Conservation (phyloP, 352 stramenopile species). For the Peronospora destructor region DNA sequence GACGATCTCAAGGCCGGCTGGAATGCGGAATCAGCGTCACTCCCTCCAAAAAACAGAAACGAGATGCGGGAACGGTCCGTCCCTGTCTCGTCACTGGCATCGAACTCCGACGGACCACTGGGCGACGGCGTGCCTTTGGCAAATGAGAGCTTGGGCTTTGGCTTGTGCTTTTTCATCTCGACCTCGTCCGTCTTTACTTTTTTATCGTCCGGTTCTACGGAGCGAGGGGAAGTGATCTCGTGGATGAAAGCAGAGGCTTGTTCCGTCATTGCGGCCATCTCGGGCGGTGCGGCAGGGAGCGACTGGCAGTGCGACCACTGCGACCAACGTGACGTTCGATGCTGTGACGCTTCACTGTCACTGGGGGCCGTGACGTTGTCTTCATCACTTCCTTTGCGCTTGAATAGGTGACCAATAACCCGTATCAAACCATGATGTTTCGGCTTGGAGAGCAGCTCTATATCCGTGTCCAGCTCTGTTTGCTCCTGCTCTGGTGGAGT, state of each 20-base stretch:
- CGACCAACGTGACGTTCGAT: conserved; percentile 27
- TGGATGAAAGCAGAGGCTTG: conserved; percentile 9
- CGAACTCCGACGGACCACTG: conserved; percentile 26
- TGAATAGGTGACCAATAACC: conserved; percentile 43
- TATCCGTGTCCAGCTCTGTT: not conserved
- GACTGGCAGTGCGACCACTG: conserved; percentile 27
- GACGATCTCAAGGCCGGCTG: conserved; percentile 36
- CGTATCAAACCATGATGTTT: conserved; percentile 43
- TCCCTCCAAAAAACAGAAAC: conserved; percentile 64
- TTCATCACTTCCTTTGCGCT: conserved; percentile 30
- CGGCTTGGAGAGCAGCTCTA: not conserved
- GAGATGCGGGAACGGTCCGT: conserved; percentile 20
- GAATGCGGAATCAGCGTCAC: conserved; percentile 42
- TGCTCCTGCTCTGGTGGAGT: conserved; percentile 2
- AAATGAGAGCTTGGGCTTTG: conserved; percentile 11
- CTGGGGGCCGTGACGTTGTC: conserved; percentile 13
- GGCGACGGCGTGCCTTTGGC: conserved; percentile 19
- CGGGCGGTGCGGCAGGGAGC: conserved; percentile 15
- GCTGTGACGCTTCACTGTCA: conserved; percentile 31
- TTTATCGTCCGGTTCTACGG: conserved; percentile 1
- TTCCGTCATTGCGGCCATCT: conserved; percentile 10
- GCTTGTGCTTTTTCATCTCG: conserved; percentile 12
- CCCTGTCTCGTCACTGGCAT: conserved; percentile 27
- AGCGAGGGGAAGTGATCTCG: conserved; percentile 12
- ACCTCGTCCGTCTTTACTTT: conserved; percentile 17